Percentiles rank a stretch among this genome's conserved stretches.
Conservation (phyloP, 2,329 filamentous ascomycete species). For the Sphaerostilbella broomeana region DNA sequence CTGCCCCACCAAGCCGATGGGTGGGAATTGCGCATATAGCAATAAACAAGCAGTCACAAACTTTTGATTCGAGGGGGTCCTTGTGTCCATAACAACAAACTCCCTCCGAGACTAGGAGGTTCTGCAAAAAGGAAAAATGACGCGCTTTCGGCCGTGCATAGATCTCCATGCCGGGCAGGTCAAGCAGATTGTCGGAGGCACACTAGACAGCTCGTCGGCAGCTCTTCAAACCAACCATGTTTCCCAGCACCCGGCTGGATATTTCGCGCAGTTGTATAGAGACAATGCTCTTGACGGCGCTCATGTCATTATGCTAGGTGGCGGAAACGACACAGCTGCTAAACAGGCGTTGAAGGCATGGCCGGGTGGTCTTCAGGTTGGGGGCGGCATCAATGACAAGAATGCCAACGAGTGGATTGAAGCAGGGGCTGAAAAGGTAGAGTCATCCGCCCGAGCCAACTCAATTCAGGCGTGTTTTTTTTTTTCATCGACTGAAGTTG, state of each 20-base stretch:
- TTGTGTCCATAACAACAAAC: background rate
- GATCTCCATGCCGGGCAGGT: slow-evolving; percentile 96
- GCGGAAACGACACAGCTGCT: slow-evolving; percentile 76
- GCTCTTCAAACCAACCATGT: slow-evolving; percentile 87
- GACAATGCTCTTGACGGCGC: slow-evolving; percentile 68
- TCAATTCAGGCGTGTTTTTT: no score
- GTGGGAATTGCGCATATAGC: background rate
- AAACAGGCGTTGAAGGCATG: slow-evolving; percentile 70
- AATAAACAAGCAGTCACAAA: slow-evolving; percentile 9
- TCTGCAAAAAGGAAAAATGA: slow-evolving; percentile 52
- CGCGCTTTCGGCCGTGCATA: slow-evolving; percentile 90
- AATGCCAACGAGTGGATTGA: slow-evolving; percentile 87
- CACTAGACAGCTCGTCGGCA: slow-evolving; percentile 61
- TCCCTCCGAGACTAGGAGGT: background rate
- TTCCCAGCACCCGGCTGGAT: slow-evolving; percentile 70
- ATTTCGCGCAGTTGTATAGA: slow-evolving; percentile 79
- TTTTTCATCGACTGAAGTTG: background rate
- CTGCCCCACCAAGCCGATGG: slow-evolving; percentile 9
- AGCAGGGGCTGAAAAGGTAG: slow-evolving; percentile 80
- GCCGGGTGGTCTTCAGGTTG: slow-evolving; percentile 77
- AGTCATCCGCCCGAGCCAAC: no score
- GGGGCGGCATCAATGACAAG: slow-evolving; percentile 82
- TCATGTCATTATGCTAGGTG: slow-evolving; percentile 95
- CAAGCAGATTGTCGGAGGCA: slow-evolving; percentile 97
- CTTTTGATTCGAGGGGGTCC: background rate